Base-by-base conservation (phyloP, 345 rosid genomes). In the Corchorus olitorius region DNA sequence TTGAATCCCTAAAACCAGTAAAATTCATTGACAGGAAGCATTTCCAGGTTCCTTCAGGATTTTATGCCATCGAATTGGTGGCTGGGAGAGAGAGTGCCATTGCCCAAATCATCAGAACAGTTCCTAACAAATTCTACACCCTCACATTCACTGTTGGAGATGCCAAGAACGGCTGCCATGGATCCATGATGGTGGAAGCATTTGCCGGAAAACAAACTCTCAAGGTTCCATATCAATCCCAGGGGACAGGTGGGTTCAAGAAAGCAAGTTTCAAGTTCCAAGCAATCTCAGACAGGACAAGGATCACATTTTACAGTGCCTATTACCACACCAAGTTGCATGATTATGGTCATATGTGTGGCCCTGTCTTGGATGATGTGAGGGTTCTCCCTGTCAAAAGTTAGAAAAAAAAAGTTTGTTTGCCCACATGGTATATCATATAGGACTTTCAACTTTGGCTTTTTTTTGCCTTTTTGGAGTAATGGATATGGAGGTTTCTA, bases 41-140 rank as follows among this genome's bases (percentile, higher is more conserved):
- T 73, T 92, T 91, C 82, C 75, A 61, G 0, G 97, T 94, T 4
- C 94, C 97, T 0, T 73, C 91, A 5, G 97, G 94, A 4, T 74
- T 76, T 2, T 87, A 90, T 0, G 94, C 94, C 0, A 52, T 92
- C 7, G 97, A 94, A 63, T 53, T 94, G 49, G 88, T 92, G 0
- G 93, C 93, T 1, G 97, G 98, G 6, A 87, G 92, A 79, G 97
- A 94, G 80, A 94, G 97, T 74, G 91, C 92, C 19, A 83, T 92
- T 4, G 94, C 97, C 34, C 98, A 94, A 76, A 66, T 91, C 72
- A 89, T 94, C 34, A 85, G 92, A 56, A 94, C 97, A 0, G 50
- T 83, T 2, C 75, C 92, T 0, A 52, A 80, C 22, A 84, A 67
- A 78, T 76, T 68, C 58, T 94, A 94, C 78, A 79, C 54, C 3